Percentiles rank a stretch among this genome's conserved stretches.
Evolutionary conservation across 495 filamentous ascomycete species (phyloP).

Genomic region (Jackrogersella multiformis): DNA sequence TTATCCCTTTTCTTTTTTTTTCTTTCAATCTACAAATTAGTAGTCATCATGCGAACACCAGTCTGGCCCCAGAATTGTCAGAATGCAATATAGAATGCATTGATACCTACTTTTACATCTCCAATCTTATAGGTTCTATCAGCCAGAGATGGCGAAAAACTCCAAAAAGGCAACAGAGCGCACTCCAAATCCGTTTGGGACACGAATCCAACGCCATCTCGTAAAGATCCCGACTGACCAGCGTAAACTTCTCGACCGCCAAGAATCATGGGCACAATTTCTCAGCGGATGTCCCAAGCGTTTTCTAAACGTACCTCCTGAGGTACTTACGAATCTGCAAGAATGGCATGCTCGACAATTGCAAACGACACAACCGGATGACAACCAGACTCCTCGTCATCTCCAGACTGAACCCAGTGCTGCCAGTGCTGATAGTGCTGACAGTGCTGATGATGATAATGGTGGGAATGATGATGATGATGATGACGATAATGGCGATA

Average conservation of each 20-base stretch:
- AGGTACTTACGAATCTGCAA: constrained; percentile 50
- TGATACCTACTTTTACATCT: background rate
- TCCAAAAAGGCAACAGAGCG: background rate
- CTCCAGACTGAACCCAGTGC: background rate
- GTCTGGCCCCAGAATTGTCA: background rate
- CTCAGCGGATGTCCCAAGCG: constrained; percentile 12
- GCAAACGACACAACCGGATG: constrained; percentile 9
- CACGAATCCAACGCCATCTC: constrained; percentile 42
- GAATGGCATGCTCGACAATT: constrained; percentile 33
- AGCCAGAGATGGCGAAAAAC: constrained; percentile 29
- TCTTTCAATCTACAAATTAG: background rate
- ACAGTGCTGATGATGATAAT: constrained; percentile 8
- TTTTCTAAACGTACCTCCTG: constrained; percentile 51
- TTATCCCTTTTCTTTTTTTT: background rate
- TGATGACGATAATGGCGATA: too few relatives aligned
- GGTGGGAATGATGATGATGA: constrained; percentile 4
- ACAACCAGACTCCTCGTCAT: constrained; percentile 34
- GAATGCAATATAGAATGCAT: background rate
- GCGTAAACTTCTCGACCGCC: constrained; percentile 61
- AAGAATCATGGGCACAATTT: constrained; percentile 52
- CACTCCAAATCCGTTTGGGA: constrained; percentile 23
- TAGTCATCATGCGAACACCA: background rate
- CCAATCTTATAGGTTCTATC: background rate
- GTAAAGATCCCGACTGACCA: constrained; percentile 70
- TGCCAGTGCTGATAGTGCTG: background rate